These are phyloP conservation scores for Boletus sp. DNA, from an alignment of 768 basidiomycete species.

Conservation along the genomic window DNA sequence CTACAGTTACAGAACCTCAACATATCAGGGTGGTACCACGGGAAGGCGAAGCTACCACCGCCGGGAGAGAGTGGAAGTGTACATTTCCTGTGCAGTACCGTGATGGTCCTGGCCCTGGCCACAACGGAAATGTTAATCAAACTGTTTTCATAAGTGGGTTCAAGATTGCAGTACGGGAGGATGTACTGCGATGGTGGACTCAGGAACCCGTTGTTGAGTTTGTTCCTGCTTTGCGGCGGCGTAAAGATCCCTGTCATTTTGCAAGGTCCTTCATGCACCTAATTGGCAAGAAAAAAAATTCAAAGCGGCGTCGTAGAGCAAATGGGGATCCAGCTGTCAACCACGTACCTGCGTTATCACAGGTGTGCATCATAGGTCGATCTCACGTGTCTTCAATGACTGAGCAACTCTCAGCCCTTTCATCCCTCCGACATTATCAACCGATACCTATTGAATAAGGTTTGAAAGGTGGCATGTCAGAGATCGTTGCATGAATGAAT, in stretches of 20 bases:
- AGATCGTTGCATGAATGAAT: not conserved
- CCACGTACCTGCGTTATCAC: not conserved
- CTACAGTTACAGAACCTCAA: not conserved
- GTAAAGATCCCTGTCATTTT: not conserved
- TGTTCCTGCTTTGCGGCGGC: not conserved
- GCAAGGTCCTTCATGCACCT: not conserved
- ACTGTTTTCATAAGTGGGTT: slow-evolving; percentile 19
- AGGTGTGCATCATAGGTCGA: not conserved
- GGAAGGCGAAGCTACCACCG: not conserved
- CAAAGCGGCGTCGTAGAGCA: not conserved
- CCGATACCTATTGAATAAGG: slow-evolving; percentile 2
- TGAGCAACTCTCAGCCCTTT: not conserved
- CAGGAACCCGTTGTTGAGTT: not conserved
- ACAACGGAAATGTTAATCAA: slow-evolving; percentile 12
- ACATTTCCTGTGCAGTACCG: not conserved
- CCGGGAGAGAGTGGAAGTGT: not conserved
- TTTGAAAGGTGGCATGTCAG: not conserved
- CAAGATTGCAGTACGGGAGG: slow-evolving; percentile 7
- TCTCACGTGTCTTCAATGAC: not conserved
- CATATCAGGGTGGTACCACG: not conserved
- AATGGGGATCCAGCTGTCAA: not conserved
- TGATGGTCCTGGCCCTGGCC: not conserved
- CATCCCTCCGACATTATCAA: slow-evolving; percentile 11
- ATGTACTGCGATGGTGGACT: not conserved
- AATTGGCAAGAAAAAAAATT: not conserved